Evolutionary conservation across 305 asterid species (phyloP).

Genomic region (Rubia balearica): DNA sequence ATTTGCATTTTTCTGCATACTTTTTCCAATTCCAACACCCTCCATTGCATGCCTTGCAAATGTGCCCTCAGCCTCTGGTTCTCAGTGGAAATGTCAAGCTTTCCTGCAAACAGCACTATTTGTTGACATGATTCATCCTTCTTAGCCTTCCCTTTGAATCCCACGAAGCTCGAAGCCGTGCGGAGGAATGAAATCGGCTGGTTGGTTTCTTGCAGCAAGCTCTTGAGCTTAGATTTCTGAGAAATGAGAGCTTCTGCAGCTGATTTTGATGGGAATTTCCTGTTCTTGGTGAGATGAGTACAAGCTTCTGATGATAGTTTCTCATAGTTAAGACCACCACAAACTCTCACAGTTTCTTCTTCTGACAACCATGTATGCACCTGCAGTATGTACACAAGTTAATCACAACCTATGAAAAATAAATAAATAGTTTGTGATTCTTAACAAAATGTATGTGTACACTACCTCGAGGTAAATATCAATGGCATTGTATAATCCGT

Average conservation of each 20-base stretch:
- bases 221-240: slow-evolving; percentile 51
- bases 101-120: slow-evolving; percentile 61
- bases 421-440: no score
- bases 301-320: slow-evolving; percentile 59
- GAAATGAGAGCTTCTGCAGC: slow-evolving; percentile 47
- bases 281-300: slow-evolving; percentile 44
- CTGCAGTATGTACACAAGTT: slow-evolving; percentile 24
- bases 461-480: slow-evolving; percentile 64
- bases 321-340: slow-evolving; percentile 51
- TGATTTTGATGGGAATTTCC: slow-evolving; percentile 58
- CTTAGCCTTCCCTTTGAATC: slow-evolving; percentile 16
- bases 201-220: slow-evolving; percentile 51
- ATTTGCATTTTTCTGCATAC: slow-evolving; percentile 64
- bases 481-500: slow-evolving; percentile 50
- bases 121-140: slow-evolving; percentile 39
- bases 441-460: not conserved
- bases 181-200: slow-evolving; percentile 14
- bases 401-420: not conserved
- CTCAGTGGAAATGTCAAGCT: slow-evolving; percentile 44
- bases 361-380: slow-evolving; percentile 59
- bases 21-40: slow-evolving; percentile 69
- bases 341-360: slow-evolving; percentile 51
- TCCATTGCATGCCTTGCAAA: slow-evolving; percentile 82
- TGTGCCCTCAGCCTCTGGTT: slow-evolving; percentile 53
- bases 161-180: slow-evolving; percentile 21